These are phyloP conservation scores for Corymbia calophylla DNA, from an alignment of 441 rosid genomes.

Conservation along the genomic window DNA sequence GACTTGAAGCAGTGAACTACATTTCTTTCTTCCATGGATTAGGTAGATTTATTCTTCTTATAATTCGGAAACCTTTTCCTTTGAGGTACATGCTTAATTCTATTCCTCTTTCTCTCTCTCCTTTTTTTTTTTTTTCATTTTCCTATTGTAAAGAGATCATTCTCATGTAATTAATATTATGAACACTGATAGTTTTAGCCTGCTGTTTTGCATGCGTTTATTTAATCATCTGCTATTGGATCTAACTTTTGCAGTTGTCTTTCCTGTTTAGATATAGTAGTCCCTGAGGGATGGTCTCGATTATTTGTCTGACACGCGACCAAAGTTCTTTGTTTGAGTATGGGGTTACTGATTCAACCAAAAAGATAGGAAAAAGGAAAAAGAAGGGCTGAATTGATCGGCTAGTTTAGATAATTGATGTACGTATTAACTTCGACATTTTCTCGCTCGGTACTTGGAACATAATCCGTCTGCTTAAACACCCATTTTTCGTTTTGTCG, in stretches of 20 bases:
- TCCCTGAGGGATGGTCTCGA: neutral
- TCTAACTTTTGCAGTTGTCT: neutral
- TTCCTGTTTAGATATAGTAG: neutral
- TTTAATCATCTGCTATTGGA: neutral
- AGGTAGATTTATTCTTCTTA: neutral
- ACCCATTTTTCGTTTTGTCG: neutral
- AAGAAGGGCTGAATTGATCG: neutral
- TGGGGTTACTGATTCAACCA: neutral
- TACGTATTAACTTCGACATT: neutral
- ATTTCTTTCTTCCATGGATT: neutral
- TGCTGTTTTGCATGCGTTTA: neutral
- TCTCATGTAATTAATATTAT: neutral
- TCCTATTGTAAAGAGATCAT: neutral
- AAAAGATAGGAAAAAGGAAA: neutral
- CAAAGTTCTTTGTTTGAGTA: neutral
- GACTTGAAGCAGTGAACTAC: conserved; percentile 9
- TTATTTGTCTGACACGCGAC: neutral
- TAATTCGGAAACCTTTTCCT: neutral
- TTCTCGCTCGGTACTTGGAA: neutral
- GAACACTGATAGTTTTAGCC: neutral
- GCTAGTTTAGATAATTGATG: neutral
- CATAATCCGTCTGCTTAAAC: neutral
- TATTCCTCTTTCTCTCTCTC: neutral
- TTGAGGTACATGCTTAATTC: neutral
- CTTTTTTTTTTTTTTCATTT: neutral